These are phyloP conservation scores for Dalbergia oliveri DNA, from an alignment of 306 rosid genomes.

Conservation along the genomic window DNA sequence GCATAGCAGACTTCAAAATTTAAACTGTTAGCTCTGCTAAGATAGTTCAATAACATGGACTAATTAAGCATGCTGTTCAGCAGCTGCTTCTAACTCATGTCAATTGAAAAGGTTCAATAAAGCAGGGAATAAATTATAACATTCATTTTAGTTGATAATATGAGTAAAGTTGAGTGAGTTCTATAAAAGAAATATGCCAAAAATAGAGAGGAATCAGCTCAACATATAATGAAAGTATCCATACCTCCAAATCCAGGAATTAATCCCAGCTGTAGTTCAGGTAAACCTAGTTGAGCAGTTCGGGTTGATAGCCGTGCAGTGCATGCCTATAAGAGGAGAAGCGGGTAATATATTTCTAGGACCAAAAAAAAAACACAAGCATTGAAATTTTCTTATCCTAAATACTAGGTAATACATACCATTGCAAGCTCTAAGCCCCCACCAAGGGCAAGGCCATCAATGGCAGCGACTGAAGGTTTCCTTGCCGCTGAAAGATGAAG, in stretches of 20 bases:
- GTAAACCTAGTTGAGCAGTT: conserved; percentile 90
- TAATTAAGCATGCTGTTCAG: conserved; percentile 23
- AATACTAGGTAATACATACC: conserved; percentile 62
- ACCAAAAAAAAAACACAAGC: background rate
- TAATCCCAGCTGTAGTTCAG: conserved; percentile 97
- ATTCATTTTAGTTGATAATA: background rate
- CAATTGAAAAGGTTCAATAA: conserved; percentile 19
- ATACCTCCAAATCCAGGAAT: conserved; percentile 99
- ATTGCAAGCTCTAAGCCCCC: conserved; percentile 98
- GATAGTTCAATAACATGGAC: background rate
- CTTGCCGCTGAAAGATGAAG: conserved; percentile 66
- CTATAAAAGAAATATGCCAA: background rate
- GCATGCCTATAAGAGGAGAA: conserved; percentile 68
- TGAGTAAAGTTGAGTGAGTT: background rate
- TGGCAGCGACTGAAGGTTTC: conserved; percentile 96
- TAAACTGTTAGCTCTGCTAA: conserved; percentile 23
- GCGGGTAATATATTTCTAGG: conserved; percentile 10
- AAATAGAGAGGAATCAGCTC: conserved; percentile 28
- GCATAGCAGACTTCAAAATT: background rate
- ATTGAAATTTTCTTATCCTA: background rate
- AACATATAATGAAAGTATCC: background rate
- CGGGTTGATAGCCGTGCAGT: conserved; percentile 89
- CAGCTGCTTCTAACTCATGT: background rate
- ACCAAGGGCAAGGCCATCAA: conserved; percentile 98
- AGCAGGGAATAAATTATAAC: background rate